A percentile compares a stretch with the other conserved stretches of the same genome.
These are phyloP conservation scores for Yarrowia alimentaria DNA, from an alignment of 805 yeast genomes.

Conservation along the genomic window DNA sequence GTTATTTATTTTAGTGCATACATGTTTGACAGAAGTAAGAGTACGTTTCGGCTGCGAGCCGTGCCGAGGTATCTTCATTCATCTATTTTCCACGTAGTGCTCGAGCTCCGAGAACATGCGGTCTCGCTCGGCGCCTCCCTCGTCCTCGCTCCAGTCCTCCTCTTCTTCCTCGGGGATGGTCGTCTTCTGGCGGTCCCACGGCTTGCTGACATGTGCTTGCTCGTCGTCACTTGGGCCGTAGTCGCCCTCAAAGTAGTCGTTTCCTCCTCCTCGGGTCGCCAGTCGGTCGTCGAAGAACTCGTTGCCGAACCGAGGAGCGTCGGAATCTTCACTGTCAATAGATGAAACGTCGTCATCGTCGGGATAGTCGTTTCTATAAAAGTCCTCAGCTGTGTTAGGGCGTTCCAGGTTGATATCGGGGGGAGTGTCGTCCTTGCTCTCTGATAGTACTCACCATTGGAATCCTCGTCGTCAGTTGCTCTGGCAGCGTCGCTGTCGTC, in stretches of 20 bases:
- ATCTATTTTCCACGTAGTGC: conserved; percentile 17
- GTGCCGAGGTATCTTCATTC: no score
- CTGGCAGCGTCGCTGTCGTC: conserved; percentile 36
- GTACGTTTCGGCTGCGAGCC: no score
- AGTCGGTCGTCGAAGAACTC: conserved; percentile 21
- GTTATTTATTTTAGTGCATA: conserved; percentile 25
- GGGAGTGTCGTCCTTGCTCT: not conserved
- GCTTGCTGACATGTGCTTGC: not conserved
- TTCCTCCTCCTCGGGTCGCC: not conserved
- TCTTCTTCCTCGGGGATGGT: conserved; percentile 21
- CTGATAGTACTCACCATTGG: conserved; percentile 35
- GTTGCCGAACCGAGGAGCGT: conserved; percentile 11
- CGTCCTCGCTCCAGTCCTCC: conserved; percentile 34
- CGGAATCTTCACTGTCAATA: conserved; percentile 43
- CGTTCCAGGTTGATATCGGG: not conserved
- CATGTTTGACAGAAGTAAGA: not conserved
- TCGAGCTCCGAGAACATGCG: conserved; percentile 14
- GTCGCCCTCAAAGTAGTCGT: conserved; percentile 21
- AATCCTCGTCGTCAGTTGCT: conserved; percentile 43
- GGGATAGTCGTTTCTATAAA: conserved; percentile 90
- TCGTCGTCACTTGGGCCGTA: conserved; percentile 22
- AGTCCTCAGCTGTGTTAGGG: conserved; percentile 65
- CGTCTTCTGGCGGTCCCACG: conserved; percentile 15
- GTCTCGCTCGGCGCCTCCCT: conserved; percentile 37
- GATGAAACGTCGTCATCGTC: conserved; percentile 72